A percentile compares a stretch with the other conserved stretches of the same genome.
These are phyloP conservation scores for Backusella tuberculispora DNA, from an alignment of 192 early-diverging fungal genomes.

Conservation along the genomic window DNA sequence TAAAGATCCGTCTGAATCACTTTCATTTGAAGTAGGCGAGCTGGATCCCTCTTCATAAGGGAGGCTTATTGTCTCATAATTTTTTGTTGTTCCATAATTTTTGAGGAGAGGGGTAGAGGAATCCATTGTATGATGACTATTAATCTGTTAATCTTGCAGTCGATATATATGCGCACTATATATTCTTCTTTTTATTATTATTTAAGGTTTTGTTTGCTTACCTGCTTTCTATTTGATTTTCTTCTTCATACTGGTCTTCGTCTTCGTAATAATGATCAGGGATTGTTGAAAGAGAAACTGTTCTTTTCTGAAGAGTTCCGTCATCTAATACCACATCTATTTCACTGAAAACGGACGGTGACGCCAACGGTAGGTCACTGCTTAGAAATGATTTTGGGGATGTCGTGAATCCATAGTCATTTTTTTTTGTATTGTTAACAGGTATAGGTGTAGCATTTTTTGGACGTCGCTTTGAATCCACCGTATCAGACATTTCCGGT, in stretches of 20 bases:
- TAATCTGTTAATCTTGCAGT: not conserved
- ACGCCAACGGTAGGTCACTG: not conserved
- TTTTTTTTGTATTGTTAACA: not conserved
- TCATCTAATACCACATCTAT: conserved; percentile 44
- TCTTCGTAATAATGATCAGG: conserved; percentile 20
- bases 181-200: not conserved
- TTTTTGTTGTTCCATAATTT: not conserved
- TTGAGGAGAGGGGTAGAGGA: conserved; percentile 4
- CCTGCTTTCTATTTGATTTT: not conserved
- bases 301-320: conserved; percentile 38
- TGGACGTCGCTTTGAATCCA: conserved; percentile 7
- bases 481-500: not conserved
- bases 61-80: not conserved
- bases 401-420: conserved; percentile 13
- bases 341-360: conserved; percentile 23
- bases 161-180: too few species aligned
- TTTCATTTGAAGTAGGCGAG: conserved; percentile 20
- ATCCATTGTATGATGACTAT: not conserved
- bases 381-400: not conserved
- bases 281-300: conserved; percentile 42
- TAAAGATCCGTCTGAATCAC: conserved; percentile 28
- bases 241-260: not conserved
- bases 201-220: not conserved
- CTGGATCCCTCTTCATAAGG: not conserved
- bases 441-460: conserved; percentile 13